These are phyloP conservation scores for Larix sibirica DNA, from an alignment of 83 land plant genomes.

Conservation along the genomic window DNA sequence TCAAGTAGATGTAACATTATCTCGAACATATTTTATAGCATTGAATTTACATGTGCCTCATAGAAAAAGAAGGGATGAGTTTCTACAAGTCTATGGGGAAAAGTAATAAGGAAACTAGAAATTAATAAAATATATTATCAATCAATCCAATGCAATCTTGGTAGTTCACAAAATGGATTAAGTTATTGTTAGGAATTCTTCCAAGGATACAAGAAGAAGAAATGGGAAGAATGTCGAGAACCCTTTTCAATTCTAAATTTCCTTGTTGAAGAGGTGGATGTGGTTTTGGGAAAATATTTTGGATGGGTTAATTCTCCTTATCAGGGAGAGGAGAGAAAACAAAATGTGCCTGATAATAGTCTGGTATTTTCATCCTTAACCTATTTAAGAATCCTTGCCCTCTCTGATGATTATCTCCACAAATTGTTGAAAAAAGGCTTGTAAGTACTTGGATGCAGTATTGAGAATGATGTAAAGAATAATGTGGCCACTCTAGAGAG, in stretches of 20 bases:
- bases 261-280: constrained; percentile 57
- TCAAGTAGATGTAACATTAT: neutral
- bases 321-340: constrained; percentile 81
- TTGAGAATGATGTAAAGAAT: constrained; percentile 53
- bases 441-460: constrained; percentile 81
- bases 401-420: constrained; percentile 65
- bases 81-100: neutral
- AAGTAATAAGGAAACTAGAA: neutral
- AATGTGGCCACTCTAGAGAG: constrained; percentile 70
- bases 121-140: neutral
- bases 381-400: constrained; percentile 59
- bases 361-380: constrained; percentile 41
- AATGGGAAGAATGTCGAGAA: no score
- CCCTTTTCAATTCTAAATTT: constrained; percentile 51
- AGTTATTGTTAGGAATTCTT: neutral
- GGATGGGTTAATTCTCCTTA: constrained; percentile 83
- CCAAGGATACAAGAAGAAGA: constrained; percentile 39
- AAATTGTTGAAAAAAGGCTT: constrained; percentile 87
- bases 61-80: neutral
- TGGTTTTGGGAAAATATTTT: constrained; percentile 75
- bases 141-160: constrained; percentile 13
- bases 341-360: constrained; percentile 54
- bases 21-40: neutral
- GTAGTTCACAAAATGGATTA: constrained; percentile 1
- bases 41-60: neutral